Evolutionary conservation across 140 eudicot genomes (phyloP), one percentile per base, ranked within the genome.

Genomic region (Flaveria floridana): DNA sequence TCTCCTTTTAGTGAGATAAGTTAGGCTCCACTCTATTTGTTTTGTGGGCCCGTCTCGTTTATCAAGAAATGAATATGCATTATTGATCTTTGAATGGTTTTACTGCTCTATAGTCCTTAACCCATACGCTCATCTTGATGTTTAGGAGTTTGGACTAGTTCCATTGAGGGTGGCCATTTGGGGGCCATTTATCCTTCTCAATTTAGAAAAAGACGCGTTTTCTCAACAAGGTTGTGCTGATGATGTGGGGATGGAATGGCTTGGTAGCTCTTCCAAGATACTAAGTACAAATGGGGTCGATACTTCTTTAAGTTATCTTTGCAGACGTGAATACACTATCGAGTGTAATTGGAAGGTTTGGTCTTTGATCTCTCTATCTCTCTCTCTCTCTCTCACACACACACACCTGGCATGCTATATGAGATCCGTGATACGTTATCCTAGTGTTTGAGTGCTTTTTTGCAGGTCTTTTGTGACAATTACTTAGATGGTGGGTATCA

Each of bases 401-500:
- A 2, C 28, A n/a, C 11, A 30, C 37, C 6, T 66, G 1, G 23
- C 18, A 15, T 28, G 46, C 19, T 26, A 62, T 62, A 30, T 25
- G 44, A 62, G 44, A 25, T 62, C 67, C 18, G 21, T 58, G 37
- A 58, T 6, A 30, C 0, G 67, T 34, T 34, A 6, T 34, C 41
- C 41, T 12, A 15, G 21, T 59, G 25, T 20, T 26, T 48, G 55
- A 28, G 56, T 47, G 34, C 1, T 74, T 68, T 78, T 66, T 46
- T 84, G 84, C 80, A 94, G 99, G 96, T 94, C 4, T 94, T 85
- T 83, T 94, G 99, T 73, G 99, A 94, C 87, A 94, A 94, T 82
- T 94, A 90, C 81, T 85, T 94, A 39, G 99, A 94, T 79, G 97
- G 97, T 53, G 97, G 99, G 34, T 90, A 94, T 80, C 99, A 94